Evolutionary conservation across 805 yeast genomes (phyloP).

Genomic region (Nakazawaea populi): DNA sequence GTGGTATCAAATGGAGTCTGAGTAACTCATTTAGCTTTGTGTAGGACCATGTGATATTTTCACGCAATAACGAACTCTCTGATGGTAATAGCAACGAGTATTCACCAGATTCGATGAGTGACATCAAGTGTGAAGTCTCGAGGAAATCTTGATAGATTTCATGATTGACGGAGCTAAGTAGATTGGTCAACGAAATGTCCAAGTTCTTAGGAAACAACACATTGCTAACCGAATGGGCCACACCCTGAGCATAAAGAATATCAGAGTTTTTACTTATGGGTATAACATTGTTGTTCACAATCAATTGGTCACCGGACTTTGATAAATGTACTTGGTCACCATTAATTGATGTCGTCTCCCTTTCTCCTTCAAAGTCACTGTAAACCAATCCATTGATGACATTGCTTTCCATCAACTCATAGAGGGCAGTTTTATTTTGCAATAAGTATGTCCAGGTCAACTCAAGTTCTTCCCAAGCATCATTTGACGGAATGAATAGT

Average conservation of each 20-base stretch:
- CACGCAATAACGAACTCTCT: conserved; percentile 44
- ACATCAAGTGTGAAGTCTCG: background rate
- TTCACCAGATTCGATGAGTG: conserved; percentile 27
- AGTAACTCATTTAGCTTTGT: conserved; percentile 44
- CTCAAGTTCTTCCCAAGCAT: conserved; percentile 62
- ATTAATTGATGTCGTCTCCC: conserved; percentile 24
- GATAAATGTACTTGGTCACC: conserved; percentile 18
- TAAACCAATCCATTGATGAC: conserved; percentile 63
- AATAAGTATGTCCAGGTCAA: conserved; percentile 56
- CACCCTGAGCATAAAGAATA: conserved; percentile 77
- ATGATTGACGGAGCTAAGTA: conserved; percentile 42
- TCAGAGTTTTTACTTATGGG: conserved; percentile 46
- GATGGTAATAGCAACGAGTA: conserved; percentile 74
- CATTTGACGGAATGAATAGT: conserved; percentile 68
- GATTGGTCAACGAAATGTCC: conserved; percentile 45
- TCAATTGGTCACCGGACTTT: conserved; percentile 17
- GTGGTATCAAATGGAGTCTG: conserved; percentile 64
- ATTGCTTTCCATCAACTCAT: conserved; percentile 47
- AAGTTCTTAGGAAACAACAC: conserved; percentile 54
- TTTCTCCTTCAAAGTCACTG: conserved; percentile 43
- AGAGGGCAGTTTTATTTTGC: conserved; percentile 42
- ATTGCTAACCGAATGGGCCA: conserved; percentile 61
- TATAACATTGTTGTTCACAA: conserved; percentile 27
- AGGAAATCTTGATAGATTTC: conserved; percentile 28
- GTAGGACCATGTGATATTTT: conserved; percentile 38